phyloP scores from a whole-genome alignment of 331 rosid species.

The Quercus tomentella region DNA sequence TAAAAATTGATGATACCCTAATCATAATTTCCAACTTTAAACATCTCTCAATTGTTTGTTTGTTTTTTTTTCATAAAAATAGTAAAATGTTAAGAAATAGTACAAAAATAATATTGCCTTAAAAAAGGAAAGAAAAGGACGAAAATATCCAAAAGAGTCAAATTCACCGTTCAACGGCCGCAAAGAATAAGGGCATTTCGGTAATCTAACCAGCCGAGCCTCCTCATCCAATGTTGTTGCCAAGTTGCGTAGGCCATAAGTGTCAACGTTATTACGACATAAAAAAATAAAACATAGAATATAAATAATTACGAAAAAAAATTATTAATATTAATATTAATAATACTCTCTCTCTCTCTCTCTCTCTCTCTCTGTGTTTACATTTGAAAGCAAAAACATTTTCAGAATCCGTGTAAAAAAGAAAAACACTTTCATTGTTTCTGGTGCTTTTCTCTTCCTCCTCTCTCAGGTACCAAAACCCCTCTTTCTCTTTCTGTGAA shows the following conservation, averaged over 20 bases:
- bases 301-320: too few species aligned
- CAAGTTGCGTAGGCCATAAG: slow-evolving; percentile 31
- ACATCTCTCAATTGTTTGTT: too few species aligned
- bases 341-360: background rate
- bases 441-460: slow-evolving; percentile 38
- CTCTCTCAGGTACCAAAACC: slow-evolving; percentile 32
- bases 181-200: slow-evolving; percentile 18
- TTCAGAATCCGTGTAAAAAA: background rate
- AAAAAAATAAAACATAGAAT: too few species aligned
- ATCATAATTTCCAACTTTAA: too few species aligned
- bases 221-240: slow-evolving; percentile 7
- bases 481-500: slow-evolving; percentile 7
- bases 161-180: slow-evolving; percentile 17
- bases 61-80: too few species aligned
- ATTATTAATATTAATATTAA: too few species aligned
- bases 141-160: background rate
- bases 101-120: background rate
- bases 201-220: slow-evolving; percentile 6
- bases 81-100: too few species aligned
- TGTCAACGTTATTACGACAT: too few species aligned
- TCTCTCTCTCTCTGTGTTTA: background rate
- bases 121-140: background rate
- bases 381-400: slow-evolving; percentile 14
- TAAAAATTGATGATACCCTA: too few species aligned
- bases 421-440: slow-evolving; percentile 23